phyloP scores from a whole-genome alignment of 2,329 filamentous ascomycete genomes.

The Magnaporthiopsis rhizophila region DNA sequence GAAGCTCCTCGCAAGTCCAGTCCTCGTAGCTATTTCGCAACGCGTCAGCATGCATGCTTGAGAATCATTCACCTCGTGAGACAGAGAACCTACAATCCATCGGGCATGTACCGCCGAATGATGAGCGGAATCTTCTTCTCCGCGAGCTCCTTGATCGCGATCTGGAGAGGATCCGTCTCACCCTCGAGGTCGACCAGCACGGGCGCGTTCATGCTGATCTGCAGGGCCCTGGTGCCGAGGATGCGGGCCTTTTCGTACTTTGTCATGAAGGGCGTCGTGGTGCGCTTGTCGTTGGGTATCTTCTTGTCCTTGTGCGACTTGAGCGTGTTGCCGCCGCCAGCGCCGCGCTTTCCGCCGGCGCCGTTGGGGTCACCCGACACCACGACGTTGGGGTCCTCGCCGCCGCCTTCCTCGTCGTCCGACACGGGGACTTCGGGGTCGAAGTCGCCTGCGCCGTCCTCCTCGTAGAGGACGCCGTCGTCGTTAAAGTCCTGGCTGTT shows the following conservation, averaged over 20 bases:
- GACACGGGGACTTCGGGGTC: conserved; percentile 47
- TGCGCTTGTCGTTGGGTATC: conserved; percentile 79
- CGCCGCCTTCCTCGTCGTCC: conserved; percentile 43
- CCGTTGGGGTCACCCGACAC: conserved; percentile 55
- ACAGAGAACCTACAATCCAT: conserved; percentile 70
- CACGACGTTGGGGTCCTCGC: conserved; percentile 46
- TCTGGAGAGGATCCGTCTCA: conserved; percentile 94
- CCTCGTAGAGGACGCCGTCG: conserved; percentile 55
- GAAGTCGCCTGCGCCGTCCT: conserved; percentile 56
- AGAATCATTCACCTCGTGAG: background rate
- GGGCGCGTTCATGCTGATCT: conserved; percentile 98
- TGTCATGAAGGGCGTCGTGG: conserved; percentile 97
- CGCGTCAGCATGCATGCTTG: conserved; percentile 1
- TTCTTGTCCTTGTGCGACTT: conserved; percentile 70
- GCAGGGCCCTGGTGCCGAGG: conserved; percentile 82
- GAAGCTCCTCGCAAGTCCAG: conserved; percentile 95
- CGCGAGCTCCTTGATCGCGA: conserved; percentile 92
- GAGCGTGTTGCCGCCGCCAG: conserved; percentile 30
- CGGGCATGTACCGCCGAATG: conserved; percentile 88
- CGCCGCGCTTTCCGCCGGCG: conserved; percentile 22
- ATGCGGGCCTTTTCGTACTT: conserved; percentile 97
- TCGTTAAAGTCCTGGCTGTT: conserved; percentile 3
- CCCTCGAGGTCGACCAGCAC: conserved; percentile 94
- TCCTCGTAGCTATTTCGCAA: conserved; percentile 77
- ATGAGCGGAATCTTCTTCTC: conserved; percentile 99